phyloP scores from a whole-genome alignment of 176 grass and related monocot species.

The Rhynchospora tenuis region DNA sequence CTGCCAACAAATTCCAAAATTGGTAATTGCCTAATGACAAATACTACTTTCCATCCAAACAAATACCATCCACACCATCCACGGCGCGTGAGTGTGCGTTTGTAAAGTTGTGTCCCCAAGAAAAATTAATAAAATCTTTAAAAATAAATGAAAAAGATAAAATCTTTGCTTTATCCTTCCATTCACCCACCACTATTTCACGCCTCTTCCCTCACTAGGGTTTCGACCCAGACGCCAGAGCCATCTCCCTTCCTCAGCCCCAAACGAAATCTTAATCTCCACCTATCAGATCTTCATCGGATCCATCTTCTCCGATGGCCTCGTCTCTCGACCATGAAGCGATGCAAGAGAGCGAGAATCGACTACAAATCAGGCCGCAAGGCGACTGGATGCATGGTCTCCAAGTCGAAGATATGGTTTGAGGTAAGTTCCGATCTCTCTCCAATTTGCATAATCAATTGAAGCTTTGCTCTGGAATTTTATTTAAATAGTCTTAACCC shows the following conservation, averaged over 20 bases:
- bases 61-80: too few species aligned
- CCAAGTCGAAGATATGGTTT: slow-evolving; percentile 78
- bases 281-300: background rate
- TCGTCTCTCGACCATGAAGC: slow-evolving; percentile 9
- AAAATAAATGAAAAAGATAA: background rate
- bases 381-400: slow-evolving; percentile 27
- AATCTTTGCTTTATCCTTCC: background rate
- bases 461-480: too few species aligned
- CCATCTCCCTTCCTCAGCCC: background rate
- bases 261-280: background rate
- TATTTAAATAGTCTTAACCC: too few species aligned
- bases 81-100: too few species aligned
- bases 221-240: slow-evolving; percentile 9
- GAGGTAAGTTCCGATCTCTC: slow-evolving; percentile 96
- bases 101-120: background rate
- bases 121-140: background rate
- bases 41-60: too few species aligned
- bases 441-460: too few species aligned
- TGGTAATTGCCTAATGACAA: too few species aligned
- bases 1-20: too few species aligned
- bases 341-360: background rate
- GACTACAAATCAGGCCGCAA: background rate
- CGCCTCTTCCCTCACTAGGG: background rate
- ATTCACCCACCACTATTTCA: background rate
- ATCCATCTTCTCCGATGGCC: background rate